Base-by-base conservation (phyloP, 768 basidiomycete species). In the Hypholoma fasciculare region DNA sequence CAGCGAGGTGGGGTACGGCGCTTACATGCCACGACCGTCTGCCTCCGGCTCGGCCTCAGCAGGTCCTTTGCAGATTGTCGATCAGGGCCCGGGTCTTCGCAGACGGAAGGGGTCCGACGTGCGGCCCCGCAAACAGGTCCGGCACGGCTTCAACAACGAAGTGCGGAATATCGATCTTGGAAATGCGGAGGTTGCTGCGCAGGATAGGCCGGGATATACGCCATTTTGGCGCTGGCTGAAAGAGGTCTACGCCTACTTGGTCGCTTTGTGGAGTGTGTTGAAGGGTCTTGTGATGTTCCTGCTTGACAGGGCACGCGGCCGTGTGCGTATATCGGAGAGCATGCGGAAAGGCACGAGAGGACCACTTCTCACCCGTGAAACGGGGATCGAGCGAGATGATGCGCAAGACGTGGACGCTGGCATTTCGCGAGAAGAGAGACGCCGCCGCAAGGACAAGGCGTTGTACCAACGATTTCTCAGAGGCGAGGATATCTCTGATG, bases 381-480 rank as follows among this genome's bases (percentile, higher is more conserved):
- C 11, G 70, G 34, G 4, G 48, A 49, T 63, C 52, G 54, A 57
- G 54, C 11, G 64, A 8, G 58, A 61, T 39, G 30, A 34, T 34
- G 30, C 30, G 72, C 63, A 26, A 11, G 73, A 74, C 1, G 70
- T 66, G 16, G 73, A 75, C 26, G 64, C 65, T 7, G 64, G 59
- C 11, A 72, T 65, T 2, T 69, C 68, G 4, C 71, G 65, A 23
- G 65, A 72, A n/a, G 61, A 54, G 27, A 61, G 63, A 14, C 56
- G 49, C 16, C 60, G 62, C n/a, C 60, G 59, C 44, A 72, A 62
- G 20, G 76, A 78, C 4, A 71, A 65, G 26, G 76, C 78, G 38
- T 57, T 80, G 1, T 89, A 89, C 67, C 69, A 72, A 57, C 74
- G 81, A 34, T 90, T 90, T 63, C 71, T 89, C 59, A 75, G 79